Base-by-base conservation (phyloP, 345 rosid genomes). In the Gossypium ekmanianum region DNA sequence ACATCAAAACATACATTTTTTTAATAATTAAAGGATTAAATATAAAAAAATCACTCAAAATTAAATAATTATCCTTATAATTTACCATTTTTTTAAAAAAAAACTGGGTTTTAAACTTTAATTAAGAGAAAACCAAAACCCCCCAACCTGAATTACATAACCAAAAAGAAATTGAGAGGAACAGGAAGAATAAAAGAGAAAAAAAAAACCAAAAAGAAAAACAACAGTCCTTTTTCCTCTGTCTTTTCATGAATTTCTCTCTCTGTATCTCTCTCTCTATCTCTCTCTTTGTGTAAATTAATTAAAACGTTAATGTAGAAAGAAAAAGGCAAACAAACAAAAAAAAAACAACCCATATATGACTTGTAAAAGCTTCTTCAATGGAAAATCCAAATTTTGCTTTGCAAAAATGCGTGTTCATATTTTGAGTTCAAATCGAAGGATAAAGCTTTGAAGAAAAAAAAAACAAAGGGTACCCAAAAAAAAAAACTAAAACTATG, bases 391-490 rank as follows among this genome's bases (percentile, higher is more conserved):
- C 55, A 66, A 58, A n/a, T 66, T 65, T 52, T 61, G 50, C 80
- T 41, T 61, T 74, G 68, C 76, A 75, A 64, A 26, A 63, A 41
- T 26, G 63, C 84, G 77, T 79, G 71, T 79, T 78, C 79, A 9
- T 61, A 63, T 63, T 64, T 52, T 76, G 84, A 79, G 16, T 24
- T 75, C 64, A 41, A 70, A 80, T 76, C 74, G 27, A 62, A 66
- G 39, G 66, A 29, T 61, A 48, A 43, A 55, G 20, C 34, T 68
- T 61, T 39, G 76, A 70, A 10, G 34, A 56, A 56, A 11, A 26
- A 43, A 13, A 47, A 26, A 43, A 59, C 20, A 7, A 71, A 72
- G 72, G 61, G 52, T 22, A 51, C 61, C 70, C 55, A 3, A 39
- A 39, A 63, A 66, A 71, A 13, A 61, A 27, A 45, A 26, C 1